These are phyloP conservation scores for Diplodia seriata DNA, from an alignment of 2,329 filamentous ascomycete genomes.

Conservation along the genomic window DNA sequence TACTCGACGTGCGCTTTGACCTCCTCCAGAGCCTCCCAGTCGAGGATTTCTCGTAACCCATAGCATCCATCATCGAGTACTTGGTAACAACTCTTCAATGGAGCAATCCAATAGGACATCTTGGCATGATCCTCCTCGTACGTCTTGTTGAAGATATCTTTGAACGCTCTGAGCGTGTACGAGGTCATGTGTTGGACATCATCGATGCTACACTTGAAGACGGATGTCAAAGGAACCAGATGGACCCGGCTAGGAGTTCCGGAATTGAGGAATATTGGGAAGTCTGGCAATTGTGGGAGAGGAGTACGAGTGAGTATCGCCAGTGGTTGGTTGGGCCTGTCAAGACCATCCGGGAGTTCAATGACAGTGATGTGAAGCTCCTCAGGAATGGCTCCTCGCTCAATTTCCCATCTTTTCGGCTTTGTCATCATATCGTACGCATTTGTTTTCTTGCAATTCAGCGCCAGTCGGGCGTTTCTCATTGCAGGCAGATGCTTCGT, in stretches of 20 bases:
- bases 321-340: slow-evolving; percentile 67
- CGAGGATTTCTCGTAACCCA: slow-evolving; percentile 54
- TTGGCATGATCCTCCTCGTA: slow-evolving; percentile 69
- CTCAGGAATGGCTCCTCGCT: slow-evolving; percentile 54
- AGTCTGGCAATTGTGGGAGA: slow-evolving; percentile 70
- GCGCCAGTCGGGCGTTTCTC: slow-evolving; percentile 84
- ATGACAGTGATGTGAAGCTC: slow-evolving; percentile 69
- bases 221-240: slow-evolving; percentile 53
- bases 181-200: slow-evolving; percentile 64
- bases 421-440: slow-evolving; percentile 81
- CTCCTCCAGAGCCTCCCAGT: slow-evolving; percentile 64
- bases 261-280: slow-evolving; percentile 75
- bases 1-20: slow-evolving; percentile 48
- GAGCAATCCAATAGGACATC: slow-evolving; percentile 85
- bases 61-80: slow-evolving; percentile 24
- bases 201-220: slow-evolving; percentile 54
- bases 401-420: slow-evolving; percentile 72
- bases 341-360: slow-evolving; percentile 65
- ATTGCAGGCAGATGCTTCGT: slow-evolving; percentile 75
- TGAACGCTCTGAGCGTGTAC: slow-evolving; percentile 79
- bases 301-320: slow-evolving; percentile 72
- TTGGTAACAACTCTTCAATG: slow-evolving; percentile 49
- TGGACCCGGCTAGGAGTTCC: slow-evolving; percentile 66
- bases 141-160: slow-evolving; percentile 87
- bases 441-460: slow-evolving; percentile 74